phyloP scores from a whole-genome alignment of 2,329 filamentous ascomycete genomes.

The Tolypocladium paradoxum region DNA sequence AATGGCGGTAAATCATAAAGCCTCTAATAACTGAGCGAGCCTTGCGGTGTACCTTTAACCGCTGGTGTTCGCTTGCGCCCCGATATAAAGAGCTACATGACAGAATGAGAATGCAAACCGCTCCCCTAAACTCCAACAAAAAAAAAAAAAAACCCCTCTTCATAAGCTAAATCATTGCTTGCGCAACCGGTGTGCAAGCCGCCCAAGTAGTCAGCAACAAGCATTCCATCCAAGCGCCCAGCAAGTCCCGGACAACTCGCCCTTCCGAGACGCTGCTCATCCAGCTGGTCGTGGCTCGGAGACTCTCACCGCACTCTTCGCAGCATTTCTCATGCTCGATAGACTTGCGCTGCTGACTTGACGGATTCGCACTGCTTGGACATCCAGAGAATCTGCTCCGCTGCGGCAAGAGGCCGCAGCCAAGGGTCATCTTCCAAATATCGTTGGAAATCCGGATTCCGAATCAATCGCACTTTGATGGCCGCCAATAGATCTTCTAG shows the following conservation, averaged over 20 bases:
- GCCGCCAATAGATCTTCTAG: not conserved
- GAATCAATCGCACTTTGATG: not conserved
- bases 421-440: not conserved
- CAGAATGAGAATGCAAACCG: not conserved
- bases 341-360: not conserved
- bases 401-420: not conserved
- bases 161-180: not conserved
- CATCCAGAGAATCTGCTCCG: not conserved
- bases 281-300: not conserved
- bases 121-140: too few species aligned
- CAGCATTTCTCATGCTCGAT: not conserved
- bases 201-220: not conserved
- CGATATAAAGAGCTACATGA: not conserved
- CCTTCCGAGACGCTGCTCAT: not conserved
- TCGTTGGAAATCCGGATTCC: not conserved
- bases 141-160: too few species aligned
- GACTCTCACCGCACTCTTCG: not conserved
- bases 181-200: not conserved
- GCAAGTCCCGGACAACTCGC: not conserved
- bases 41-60: not conserved
- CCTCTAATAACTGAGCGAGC: not conserved
- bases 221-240: not conserved
- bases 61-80: not conserved
- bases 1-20: too few species aligned
- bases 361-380: not conserved